Conservation (phyloP, 2,329 filamentous ascomycete genomes). For the Bipolaris cookei region DNA sequence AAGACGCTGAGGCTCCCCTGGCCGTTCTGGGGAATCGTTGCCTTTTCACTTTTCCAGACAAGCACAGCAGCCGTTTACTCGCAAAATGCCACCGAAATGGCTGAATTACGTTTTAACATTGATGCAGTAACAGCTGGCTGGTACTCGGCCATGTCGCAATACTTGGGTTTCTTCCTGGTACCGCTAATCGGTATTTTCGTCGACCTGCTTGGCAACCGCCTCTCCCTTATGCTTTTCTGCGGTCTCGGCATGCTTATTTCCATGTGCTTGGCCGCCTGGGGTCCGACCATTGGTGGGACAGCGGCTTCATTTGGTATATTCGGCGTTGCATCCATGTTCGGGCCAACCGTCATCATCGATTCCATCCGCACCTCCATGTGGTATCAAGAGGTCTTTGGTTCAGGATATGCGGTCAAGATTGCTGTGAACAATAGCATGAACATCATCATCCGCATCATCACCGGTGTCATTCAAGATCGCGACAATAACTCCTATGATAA, state of each 20-base stretch:
- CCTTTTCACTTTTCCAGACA: constrained; percentile 65
- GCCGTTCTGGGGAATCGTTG: constrained; percentile 64
- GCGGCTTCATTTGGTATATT: constrained; percentile 67
- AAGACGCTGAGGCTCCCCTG: constrained; percentile 66
- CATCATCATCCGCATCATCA: constrained; percentile 64
- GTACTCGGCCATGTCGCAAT: constrained; percentile 65
- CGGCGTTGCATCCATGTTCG: constrained; percentile 62
- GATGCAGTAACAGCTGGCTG: constrained; percentile 63
- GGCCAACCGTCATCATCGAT: constrained; percentile 66
- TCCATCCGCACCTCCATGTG: constrained; percentile 66
- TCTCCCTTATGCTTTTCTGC: constrained; percentile 55
- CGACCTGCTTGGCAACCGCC: constrained; percentile 62
- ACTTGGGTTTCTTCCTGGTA: constrained; percentile 64
- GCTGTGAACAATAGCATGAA: constrained; percentile 69
- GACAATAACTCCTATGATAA: constrained; percentile 63
- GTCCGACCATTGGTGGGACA: constrained; percentile 57
- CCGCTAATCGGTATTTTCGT: constrained; percentile 63
- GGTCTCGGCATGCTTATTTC: constrained; percentile 60
- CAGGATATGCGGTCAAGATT: constrained; percentile 66
- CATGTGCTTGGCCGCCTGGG: constrained; percentile 63
- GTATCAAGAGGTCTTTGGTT: constrained; percentile 66
- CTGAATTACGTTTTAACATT: constrained; percentile 65
- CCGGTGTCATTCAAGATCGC: constrained; percentile 64
- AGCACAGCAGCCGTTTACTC: constrained; percentile 62
- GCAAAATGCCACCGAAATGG: constrained; percentile 66